phyloP scores from a whole-genome alignment of 2,329 filamentous ascomycete genomes.

The Cordyceps pruinosa region DNA sequence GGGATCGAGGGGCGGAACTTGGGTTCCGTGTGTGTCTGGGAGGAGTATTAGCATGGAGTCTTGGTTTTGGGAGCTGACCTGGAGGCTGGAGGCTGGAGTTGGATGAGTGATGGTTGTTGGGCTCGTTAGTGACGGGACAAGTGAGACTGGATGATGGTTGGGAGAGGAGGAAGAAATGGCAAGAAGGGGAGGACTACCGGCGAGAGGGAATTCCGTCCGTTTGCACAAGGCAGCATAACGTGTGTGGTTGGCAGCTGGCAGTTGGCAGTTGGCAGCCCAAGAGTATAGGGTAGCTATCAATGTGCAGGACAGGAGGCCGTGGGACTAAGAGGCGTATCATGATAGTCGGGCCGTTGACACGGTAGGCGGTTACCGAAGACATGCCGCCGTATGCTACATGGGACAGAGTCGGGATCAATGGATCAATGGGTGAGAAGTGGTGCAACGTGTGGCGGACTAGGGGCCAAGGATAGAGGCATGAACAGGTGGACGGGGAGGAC shows the following conservation, averaged over 20 bases:
- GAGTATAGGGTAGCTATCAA: neutral
- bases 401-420: neutral
- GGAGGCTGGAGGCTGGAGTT: neutral
- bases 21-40: neutral
- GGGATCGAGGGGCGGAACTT: neutral
- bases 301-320: neutral
- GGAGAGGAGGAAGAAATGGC: neutral
- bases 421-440: neutral
- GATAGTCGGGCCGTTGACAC: neutral
- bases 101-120: neutral
- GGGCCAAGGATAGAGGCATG: slow-evolving; percentile 1
- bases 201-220: neutral
- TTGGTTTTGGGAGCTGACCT: neutral
- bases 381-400: neutral
- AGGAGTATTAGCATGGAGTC: neutral
- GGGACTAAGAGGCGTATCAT: neutral
- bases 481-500: neutral
- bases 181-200: neutral
- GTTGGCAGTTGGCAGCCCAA: neutral
- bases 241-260: neutral
- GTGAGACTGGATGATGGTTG: neutral
- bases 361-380: neutral
- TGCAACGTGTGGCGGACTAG: neutral
- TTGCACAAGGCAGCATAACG: neutral
- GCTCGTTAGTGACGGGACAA: too few species aligned